These are phyloP conservation scores for Zygotorulaspora sp. DNA, from an alignment of 805 yeast genomes.

Conservation along the genomic window DNA sequence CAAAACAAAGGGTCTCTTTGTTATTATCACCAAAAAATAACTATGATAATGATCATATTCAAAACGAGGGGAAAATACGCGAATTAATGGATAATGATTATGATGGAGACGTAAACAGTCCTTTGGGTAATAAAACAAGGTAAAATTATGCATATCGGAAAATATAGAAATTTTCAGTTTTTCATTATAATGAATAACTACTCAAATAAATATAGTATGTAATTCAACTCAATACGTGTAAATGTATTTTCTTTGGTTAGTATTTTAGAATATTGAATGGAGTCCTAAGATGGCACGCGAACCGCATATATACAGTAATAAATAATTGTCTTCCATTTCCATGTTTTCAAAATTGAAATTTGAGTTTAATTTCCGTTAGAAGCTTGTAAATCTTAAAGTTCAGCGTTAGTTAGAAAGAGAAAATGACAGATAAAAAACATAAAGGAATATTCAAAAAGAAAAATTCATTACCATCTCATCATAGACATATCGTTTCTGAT, in stretches of 20 bases:
- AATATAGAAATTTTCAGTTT: neutral
- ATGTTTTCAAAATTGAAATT: slow-evolving; percentile 2
- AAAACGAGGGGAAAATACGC: slow-evolving; percentile 15
- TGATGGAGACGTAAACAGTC: slow-evolving; percentile 14
- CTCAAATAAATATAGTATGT: slow-evolving; percentile 8
- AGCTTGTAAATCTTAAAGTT: slow-evolving; percentile 2
- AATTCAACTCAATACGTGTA: slow-evolving; percentile 1
- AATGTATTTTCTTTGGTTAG: slow-evolving; percentile 1
- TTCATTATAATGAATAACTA: slow-evolving; percentile 5
- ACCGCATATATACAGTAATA: slow-evolving; percentile 12
- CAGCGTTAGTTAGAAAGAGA: neutral
- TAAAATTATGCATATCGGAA: slow-evolving; percentile 1
- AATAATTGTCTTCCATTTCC: slow-evolving; percentile 7
- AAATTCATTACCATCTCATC: slow-evolving; percentile 63
- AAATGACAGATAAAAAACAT: neutral
- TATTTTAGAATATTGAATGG: slow-evolving; percentile 15
- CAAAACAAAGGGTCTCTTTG: slow-evolving; percentile 16
- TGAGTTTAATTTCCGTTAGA: slow-evolving; percentile 6
- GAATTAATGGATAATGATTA: slow-evolving; percentile 11
- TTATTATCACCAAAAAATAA: slow-evolving; percentile 14
- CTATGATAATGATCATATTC: slow-evolving; percentile 1
- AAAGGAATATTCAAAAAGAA: slow-evolving; percentile 2
- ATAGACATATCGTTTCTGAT: slow-evolving; percentile 84
- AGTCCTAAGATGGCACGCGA: slow-evolving; percentile 11
- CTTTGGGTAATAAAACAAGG: slow-evolving; percentile 16